These are phyloP conservation scores for Trichosporon sp. DNA, from an alignment of 1,284 basidiomycete genomes.

Conservation along the genomic window DNA sequence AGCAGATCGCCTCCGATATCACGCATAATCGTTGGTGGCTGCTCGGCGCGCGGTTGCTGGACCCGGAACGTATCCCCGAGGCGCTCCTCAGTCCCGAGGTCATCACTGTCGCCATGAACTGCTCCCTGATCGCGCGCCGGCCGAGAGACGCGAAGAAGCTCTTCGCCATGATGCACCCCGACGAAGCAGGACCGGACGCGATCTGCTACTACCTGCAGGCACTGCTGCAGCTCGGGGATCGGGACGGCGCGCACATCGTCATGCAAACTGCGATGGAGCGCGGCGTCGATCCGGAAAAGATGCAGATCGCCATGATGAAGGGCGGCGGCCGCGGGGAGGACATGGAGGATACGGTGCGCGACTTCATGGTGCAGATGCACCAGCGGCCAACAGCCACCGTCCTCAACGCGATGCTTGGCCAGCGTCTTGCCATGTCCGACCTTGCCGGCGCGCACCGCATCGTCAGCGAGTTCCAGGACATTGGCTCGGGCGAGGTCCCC, in stretches of 20 bases:
- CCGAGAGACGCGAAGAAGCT: conserved; percentile 35
- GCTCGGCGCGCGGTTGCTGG: conserved; percentile 6
- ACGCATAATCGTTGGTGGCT: conserved; percentile 15
- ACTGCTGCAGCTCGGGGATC: conserved; percentile 39
- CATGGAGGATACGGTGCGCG: conserved; percentile 41
- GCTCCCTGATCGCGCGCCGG: conserved; percentile 37
- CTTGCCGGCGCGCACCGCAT: conserved; percentile 33
- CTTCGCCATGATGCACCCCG: conserved; percentile 26
- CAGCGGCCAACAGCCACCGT: conserved; percentile 28
- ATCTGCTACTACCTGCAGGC: conserved; percentile 38
- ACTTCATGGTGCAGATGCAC: conserved; percentile 28
- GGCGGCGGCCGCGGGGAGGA: conserved; percentile 36
- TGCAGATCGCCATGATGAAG: conserved; percentile 44
- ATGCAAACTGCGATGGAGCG: conserved; percentile 13
- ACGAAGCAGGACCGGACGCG: not conserved
- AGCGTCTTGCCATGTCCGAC: conserved; percentile 41
- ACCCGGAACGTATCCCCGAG: conserved; percentile 25
- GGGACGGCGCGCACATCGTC: conserved; percentile 21
- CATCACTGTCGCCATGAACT: conserved; percentile 36
- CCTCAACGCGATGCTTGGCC: conserved; percentile 42
- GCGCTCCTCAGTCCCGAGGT: conserved; percentile 31
- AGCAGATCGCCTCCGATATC: conserved; percentile 34
- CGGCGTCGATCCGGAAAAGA: conserved; percentile 4
- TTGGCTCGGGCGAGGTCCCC: conserved; percentile 1
- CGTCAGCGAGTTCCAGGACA: conserved; percentile 35